phyloP scores from a whole-genome alignment of 192 early-diverging fungal species.

The Coemansia sp. region DNA sequence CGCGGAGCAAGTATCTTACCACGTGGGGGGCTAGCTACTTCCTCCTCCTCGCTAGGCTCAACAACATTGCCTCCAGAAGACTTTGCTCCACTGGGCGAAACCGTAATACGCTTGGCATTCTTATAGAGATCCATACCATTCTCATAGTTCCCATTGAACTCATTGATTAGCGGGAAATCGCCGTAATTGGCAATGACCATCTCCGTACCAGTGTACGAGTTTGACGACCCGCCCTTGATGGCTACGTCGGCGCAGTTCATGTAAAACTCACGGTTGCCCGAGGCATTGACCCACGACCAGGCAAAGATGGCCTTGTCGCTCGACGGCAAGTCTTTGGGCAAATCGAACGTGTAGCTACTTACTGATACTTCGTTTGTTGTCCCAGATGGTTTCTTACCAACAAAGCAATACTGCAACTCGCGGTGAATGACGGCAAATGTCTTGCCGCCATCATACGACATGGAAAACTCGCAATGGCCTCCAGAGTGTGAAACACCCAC shows the following conservation, averaged over 20 bases:
- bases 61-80: not conserved
- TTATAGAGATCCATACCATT: slow-evolving; percentile 11
- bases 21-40: not conserved
- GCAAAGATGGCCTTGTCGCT: slow-evolving; percentile 55
- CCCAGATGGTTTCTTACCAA: slow-evolving; percentile 6
- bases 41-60: not conserved
- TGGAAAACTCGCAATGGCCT: slow-evolving; percentile 66
- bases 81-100: slow-evolving; percentile 1
- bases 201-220: slow-evolving; percentile 13
- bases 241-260: slow-evolving; percentile 48
- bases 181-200: slow-evolving; percentile 32
- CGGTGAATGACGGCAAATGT: slow-evolving; percentile 60
- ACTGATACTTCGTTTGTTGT: slow-evolving; percentile 10
- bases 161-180: slow-evolving; percentile 12
- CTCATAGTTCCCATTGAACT: not conserved
- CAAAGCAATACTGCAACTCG: slow-evolving; percentile 42
- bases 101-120: slow-evolving; percentile 6
- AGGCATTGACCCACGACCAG: slow-evolving; percentile 64
- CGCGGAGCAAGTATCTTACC: not conserved
- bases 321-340: slow-evolving; percentile 56
- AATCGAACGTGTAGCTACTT: slow-evolving; percentile 44
- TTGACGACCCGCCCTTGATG: slow-evolving; percentile 13
- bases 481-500: slow-evolving; percentile 46
- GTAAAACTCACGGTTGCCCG: slow-evolving; percentile 62
- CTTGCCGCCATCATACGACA: slow-evolving; percentile 61